phyloP scores from a whole-genome alignment of 1,284 basidiomycete species.

The Ceratobasidium sp. region DNA sequence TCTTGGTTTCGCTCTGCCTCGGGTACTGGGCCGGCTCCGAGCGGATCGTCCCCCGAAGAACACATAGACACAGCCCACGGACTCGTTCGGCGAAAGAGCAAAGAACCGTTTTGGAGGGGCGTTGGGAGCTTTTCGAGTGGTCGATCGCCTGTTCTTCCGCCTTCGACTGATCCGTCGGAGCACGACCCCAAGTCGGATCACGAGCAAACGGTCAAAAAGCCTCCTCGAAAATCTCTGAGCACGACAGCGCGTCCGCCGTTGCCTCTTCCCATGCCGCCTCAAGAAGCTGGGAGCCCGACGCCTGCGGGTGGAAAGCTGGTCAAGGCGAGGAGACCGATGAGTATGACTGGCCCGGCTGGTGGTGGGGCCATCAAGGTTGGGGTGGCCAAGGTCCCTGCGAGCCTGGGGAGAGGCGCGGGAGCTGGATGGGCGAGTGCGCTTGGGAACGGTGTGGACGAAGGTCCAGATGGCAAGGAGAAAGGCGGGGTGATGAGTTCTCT shows the following conservation, averaged over 20 bases:
- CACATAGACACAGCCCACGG: neutral
- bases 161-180: neutral
- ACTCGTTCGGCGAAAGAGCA: conserved; percentile 9
- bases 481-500: conserved; percentile 3
- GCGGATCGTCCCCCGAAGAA: conserved; percentile 27
- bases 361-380: neutral
- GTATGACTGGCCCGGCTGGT: conserved; percentile 6
- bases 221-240: conserved; percentile 10
- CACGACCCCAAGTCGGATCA: conserved; percentile 23
- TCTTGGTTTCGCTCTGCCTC: conserved; percentile 40
- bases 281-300: conserved; percentile 25
- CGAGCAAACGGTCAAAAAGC: conserved; percentile 39
- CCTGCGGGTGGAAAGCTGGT: neutral
- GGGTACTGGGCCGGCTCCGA: neutral
- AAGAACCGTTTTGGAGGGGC: conserved; percentile 40
- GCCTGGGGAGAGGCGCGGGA: conserved; percentile 16
- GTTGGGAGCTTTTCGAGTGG: conserved; percentile 32
- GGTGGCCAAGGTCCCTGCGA: conserved; percentile 3
- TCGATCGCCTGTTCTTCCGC: conserved; percentile 14
- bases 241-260: conserved; percentile 10
- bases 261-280: conserved; percentile 2
- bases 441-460: neutral
- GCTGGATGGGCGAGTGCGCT: conserved; percentile 23
- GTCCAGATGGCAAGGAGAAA: conserved; percentile 19
- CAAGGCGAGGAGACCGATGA: conserved; percentile 27